Percentiles rank a stretch among this genome's conserved stretches.
Evolutionary conservation across 2,329 filamentous ascomycete species (phyloP).

Genomic region (Fusarium abutilonis): DNA sequence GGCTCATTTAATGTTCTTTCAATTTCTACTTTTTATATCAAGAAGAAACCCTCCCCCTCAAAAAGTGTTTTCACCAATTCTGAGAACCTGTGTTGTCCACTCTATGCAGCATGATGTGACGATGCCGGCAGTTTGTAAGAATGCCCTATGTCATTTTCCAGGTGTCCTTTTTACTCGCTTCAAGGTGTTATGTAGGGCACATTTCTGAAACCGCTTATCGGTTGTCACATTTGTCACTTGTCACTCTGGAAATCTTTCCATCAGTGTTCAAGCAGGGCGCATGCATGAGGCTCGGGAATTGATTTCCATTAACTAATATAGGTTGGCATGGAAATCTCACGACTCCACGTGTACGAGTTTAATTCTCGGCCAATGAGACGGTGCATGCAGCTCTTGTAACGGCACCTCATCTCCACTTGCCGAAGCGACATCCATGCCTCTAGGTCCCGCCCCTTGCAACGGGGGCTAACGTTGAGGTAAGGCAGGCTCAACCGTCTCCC

Average conservation of each 20-base stretch:
- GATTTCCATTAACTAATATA: constrained; percentile 1
- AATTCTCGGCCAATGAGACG: constrained; percentile 21
- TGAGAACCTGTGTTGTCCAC: background rate
- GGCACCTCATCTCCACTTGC: constrained; percentile 29
- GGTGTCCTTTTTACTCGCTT: background rate
- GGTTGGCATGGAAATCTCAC: background rate
- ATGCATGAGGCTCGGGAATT: constrained; percentile 17
- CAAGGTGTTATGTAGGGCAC: background rate
- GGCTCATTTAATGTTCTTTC: constrained; percentile 4
- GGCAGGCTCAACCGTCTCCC: constrained; percentile 12
- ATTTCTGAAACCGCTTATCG: background rate
- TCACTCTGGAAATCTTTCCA: background rate
- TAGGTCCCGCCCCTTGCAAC: constrained; percentile 7
- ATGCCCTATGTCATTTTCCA: too few species aligned
- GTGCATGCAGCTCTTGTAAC: background rate
- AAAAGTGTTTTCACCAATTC: background rate
- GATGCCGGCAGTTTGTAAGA: too few species aligned
- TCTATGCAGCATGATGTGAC: background rate
- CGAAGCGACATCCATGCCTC: constrained; percentile 13
- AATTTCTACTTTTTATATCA: constrained; percentile 12
- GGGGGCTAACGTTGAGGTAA: background rate
- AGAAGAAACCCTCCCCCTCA: background rate
- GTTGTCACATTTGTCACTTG: background rate
- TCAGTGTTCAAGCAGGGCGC: background rate
- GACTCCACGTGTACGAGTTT: constrained; percentile 8